These are phyloP conservation scores for Millerozyma miso DNA, from an alignment of 805 yeast species.

Conservation along the genomic window DNA sequence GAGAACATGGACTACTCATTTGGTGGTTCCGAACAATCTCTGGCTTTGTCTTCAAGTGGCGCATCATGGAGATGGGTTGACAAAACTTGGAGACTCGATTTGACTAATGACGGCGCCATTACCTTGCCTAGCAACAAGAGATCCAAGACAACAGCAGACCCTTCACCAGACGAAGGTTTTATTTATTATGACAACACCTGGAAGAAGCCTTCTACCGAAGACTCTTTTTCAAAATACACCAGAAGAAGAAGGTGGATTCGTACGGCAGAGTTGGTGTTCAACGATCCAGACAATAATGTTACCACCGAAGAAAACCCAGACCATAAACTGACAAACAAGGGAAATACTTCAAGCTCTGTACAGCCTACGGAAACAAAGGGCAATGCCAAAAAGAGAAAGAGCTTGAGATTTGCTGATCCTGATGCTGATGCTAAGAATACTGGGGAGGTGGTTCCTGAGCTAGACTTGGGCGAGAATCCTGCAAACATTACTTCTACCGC, in stretches of 20 bases:
- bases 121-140: conserved; percentile 61
- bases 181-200: conserved; percentile 90
- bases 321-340: too few species aligned
- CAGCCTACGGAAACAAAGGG: conserved; percentile 4
- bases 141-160: conserved; percentile 58
- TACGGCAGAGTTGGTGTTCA: conserved; percentile 75
- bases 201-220: conserved; percentile 87
- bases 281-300: conserved; percentile 1
- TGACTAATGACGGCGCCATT: conserved; percentile 83
- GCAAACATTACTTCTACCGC: not conserved
- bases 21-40: conserved; percentile 25
- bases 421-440: conserved; percentile 4
- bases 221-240: conserved; percentile 84
- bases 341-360: conserved; percentile 2
- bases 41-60: conserved; percentile 44
- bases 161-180: conserved; percentile 77
- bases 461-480: not conserved
- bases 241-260: conserved; percentile 95
- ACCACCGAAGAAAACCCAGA: not conserved
- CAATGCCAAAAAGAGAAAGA: conserved; percentile 28
- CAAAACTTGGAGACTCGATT: conserved; percentile 83
- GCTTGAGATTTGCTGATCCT: conserved; percentile 41
- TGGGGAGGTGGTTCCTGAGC: not conserved
- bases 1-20: conserved; percentile 29
- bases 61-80: conserved; percentile 96